Conservation (phyloP, 106 monocot species). For the Hemerocallis citrina region DNA sequence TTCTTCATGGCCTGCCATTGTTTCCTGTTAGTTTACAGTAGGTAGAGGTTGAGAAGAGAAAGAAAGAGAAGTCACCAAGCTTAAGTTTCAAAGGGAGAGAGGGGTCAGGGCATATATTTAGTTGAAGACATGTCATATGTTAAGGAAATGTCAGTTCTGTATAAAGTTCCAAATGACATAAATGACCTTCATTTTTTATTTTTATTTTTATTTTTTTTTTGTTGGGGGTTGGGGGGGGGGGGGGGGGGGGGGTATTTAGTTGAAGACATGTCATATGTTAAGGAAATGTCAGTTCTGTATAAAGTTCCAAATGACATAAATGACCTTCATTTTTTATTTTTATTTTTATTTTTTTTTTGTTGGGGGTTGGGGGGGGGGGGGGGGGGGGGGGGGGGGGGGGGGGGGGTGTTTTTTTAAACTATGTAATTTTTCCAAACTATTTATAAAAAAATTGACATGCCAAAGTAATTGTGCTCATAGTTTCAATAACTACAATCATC, state of each 20-base stretch:
- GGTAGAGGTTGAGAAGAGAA: no score
- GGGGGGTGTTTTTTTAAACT: no score
- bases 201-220: no score
- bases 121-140: neutral
- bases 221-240: no score
- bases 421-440: no score
- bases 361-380: neutral
- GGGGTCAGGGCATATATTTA: neutral
- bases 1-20: slow-evolving; percentile 30
- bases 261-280: neutral
- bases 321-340: no score
- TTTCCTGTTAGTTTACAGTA: neutral
- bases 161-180: neutral
- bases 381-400: neutral
- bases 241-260: neutral
- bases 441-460: no score
- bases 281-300: neutral
- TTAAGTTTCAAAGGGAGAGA: neutral
- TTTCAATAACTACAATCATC: no score
- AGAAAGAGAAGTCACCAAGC: neutral
- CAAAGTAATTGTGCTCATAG: no score
- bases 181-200: no score
- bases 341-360: no score
- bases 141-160: neutral
- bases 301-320: neutral